Base-by-base conservation (phyloP, 495 filamentous ascomycete species). In the Aspergillus saccharolyticus region DNA sequence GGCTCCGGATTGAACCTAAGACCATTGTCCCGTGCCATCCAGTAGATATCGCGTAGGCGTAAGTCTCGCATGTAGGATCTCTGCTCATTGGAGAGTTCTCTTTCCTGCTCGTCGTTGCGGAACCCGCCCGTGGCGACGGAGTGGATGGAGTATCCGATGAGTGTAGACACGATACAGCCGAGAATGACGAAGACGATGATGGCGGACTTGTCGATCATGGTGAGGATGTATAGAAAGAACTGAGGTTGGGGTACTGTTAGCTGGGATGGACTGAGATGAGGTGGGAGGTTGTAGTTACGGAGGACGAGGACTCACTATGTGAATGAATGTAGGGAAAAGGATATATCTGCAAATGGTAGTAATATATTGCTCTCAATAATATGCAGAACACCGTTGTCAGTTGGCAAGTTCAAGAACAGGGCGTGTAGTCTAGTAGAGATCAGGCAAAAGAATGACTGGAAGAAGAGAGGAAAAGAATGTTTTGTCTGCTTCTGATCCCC, bases 61-160 rank as follows among this genome's bases (percentile, higher is more conserved):
- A 67, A 21, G n/a, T 63, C 33, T 7, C 65, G 55, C 67, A 70
- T 66, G 30, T 70, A 70, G 39, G 57, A 33, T 3, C 44, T 49
- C 45, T 70, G 67, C 9, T 70, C 67, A 6, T 47, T 16, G 15
- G 53, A 42, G 44, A 66, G 58, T 10, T 67, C 64, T 0, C 17
- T 39, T 0, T 52, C 18, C 14, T 24, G 15, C 2, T 50, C 20
- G 3, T 55, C 44, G 43, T 57, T 58, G 5, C 42, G 30, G 19
- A 67, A 70, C 1, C 63, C 63, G 44, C 58, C 61, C 1, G 63
- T 64, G 0, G 59, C 55, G 2, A 70, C 50, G 18, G 22, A 63
- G 44, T 66, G 59, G 18, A 69, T 54, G 0, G 63, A 61, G 54
- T 67, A 70, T 10, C 57, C 63, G 20, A 66, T 54, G 8, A 67